Base-by-base conservation (phyloP, 192 early-diverging fungal species). In the Umbelopsis sp. region DNA sequence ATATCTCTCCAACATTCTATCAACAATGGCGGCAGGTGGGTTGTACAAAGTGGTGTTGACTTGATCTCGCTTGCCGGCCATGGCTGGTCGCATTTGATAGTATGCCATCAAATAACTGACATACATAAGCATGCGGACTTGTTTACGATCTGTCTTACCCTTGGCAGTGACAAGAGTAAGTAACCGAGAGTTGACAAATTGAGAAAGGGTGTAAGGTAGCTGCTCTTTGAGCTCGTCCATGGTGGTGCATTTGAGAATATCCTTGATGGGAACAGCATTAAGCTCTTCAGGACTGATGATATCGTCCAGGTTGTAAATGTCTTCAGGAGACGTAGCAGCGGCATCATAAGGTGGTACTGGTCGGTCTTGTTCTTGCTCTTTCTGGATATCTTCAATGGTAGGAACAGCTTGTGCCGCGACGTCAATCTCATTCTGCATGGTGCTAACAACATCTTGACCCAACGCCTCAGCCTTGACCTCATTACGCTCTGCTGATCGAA, bases 401-500 rank as follows among this genome's bases (percentile, higher is more conserved):
- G 92, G 93, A 71, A 92, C 82, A n/a, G 73, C 69, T 58, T 80
- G 84, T 13, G 89, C 77, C 47, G 86, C 86, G 64, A 81, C 83
- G 67, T 88, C 87, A 64, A 98, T 94, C 2, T 87, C 84, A 16
- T 82, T 83, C 35, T 86, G 87, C 61, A 97, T 90, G 18, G 83
- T 81, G 46, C 80, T 81, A 70, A 86, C 90, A 18, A 88, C 88
- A 46, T 77, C 84, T 52, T 86, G 73, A 18, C 27, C 55, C 72
- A 97, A 71, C 1, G 81, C 76, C 41, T 87, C 86, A 67, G 91
- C 90, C 33, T 93, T 88, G 68, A 97, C 91, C 67, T 88, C 87
- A 78, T 98, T 98, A 74, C 92, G 91, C 75, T 95, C 95, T 65
- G 86, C 79, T 20, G 91, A 90, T 16, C 85, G 85, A 69, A 98